Evolutionary conservation across 352 stramenopile species (phyloP).

Genomic region (Blastocystis hominis): DNA sequence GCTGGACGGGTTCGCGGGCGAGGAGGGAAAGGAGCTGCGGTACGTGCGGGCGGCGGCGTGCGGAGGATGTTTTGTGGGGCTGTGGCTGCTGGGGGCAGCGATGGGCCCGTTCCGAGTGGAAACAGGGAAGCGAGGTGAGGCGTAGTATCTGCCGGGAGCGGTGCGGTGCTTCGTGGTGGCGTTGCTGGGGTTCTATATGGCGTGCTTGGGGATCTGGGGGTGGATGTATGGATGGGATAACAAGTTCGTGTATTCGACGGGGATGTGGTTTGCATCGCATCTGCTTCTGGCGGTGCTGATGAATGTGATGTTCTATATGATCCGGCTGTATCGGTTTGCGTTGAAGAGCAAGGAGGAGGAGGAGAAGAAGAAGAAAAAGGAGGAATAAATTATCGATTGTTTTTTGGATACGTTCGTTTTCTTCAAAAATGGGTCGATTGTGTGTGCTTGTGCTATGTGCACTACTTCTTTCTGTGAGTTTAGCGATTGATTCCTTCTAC

Average conservation of each 20-base stretch:
- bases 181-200: background rate
- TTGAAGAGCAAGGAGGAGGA: background rate
- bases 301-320: conserved; percentile 55
- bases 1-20: background rate
- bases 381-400: background rate
- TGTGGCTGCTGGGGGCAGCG: background rate
- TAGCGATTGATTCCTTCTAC: background rate
- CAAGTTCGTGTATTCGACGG: background rate
- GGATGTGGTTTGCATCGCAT: background rate
- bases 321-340: conserved; percentile 44
- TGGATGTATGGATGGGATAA: background rate
- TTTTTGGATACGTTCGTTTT: background rate
- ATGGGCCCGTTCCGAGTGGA: background rate
- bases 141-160: conserved; percentile 24
- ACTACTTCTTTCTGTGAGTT: background rate
- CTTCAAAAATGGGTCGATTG: background rate
- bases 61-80: background rate
- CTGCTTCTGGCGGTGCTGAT: background rate
- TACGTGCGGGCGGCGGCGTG: background rate
- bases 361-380: background rate
- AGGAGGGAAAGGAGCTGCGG: background rate
- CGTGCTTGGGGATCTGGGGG: background rate
- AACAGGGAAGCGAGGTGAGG: background rate
- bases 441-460: background rate
- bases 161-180: background rate